Evolutionary conservation across 75 land plant genomes (phyloP).

Genomic region (Pinus tabuliformis): DNA sequence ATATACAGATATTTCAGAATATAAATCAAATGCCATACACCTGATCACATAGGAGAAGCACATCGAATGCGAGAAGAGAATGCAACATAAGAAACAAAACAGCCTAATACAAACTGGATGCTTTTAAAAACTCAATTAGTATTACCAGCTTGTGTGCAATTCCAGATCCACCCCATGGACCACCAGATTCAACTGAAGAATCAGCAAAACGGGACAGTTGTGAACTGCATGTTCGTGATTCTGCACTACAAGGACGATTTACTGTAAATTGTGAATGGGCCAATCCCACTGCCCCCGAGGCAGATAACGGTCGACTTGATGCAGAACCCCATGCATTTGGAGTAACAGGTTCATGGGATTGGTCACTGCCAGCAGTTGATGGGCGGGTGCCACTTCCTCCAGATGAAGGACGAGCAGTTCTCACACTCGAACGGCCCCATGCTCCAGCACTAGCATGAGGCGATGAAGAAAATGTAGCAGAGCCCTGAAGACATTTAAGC

Average conservation of each 20-base stretch:
- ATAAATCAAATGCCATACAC: background rate
- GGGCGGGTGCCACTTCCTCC: constrained; percentile 87
- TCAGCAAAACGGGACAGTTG: constrained; percentile 77
- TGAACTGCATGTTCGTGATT: constrained; percentile 62
- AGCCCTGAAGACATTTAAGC: too few relatives aligned
- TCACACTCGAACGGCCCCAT: constrained; percentile 33
- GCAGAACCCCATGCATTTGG: constrained; percentile 55
- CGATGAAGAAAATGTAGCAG: constrained; percentile 53
- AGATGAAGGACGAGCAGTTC: constrained; percentile 70
- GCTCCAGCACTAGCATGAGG: constrained; percentile 35
- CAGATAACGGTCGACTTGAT: constrained; percentile 68
- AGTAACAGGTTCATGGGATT: constrained; percentile 30
- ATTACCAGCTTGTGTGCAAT: constrained; percentile 41
- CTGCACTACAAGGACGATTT: constrained; percentile 85
- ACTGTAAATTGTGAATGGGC: constrained; percentile 36
- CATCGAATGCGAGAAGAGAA: background rate
- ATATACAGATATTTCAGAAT: background rate
- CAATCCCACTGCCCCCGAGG: constrained; percentile 57
- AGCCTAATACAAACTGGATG: background rate
- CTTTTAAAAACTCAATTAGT: background rate
- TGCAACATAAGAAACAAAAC: background rate
- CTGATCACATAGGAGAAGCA: background rate
- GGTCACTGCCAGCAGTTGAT: constrained; percentile 74
- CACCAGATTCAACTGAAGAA: constrained; percentile 27
- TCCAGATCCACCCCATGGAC: constrained; percentile 55